Evolutionary conservation across 345 rosid species (phyloP), one percentile per base, ranked within the genome.

Genomic region (Draba incana): DNA sequence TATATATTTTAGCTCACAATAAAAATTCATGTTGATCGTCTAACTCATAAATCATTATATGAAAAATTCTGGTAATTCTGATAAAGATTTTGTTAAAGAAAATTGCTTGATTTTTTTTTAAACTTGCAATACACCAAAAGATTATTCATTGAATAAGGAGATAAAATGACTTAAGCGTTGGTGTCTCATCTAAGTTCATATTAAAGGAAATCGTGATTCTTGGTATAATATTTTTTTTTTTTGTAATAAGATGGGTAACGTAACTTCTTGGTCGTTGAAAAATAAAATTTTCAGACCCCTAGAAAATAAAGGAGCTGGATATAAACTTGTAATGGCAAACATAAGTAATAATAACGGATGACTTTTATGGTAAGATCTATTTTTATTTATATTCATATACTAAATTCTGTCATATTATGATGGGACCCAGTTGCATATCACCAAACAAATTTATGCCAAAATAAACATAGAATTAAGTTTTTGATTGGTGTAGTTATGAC

Each of bases 321-420:
- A 72, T 20, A 20, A 20, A 66, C 81, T 81, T 83, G 84, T 75
- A 83, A 81, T 81, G 87, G 87, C 82, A 81, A 85, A 85, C 87
- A 81, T 64, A 30, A 30, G 82, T 68, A 64, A 83, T 83, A 66
- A 85, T 83, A 52, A 54, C 84, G 61, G 75, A 69, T 68, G 84
- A 80, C 84, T 81, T 81, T 81, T 64, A 79, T 67, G 79, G 77
- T 83, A 72, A 46, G 60, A 46, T 75, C 55, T 50, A 4, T 65
- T 28, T 43, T 43, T 28, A 20, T 20, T 50, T 6, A 3, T 50
- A 38, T 38, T 53, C 52, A 11, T 7, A 49, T 39, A 39, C 57
- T 23, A 4, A 53, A 53, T 35, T 24, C 1, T 66, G 67, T 58
- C 72, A 58, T 12, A 66, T 37, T 64, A 57, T 65, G 47, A 78